phyloP scores from a whole-genome alignment of 2,329 filamentous ascomycete species.

The Colletotrichum somersetense region DNA sequence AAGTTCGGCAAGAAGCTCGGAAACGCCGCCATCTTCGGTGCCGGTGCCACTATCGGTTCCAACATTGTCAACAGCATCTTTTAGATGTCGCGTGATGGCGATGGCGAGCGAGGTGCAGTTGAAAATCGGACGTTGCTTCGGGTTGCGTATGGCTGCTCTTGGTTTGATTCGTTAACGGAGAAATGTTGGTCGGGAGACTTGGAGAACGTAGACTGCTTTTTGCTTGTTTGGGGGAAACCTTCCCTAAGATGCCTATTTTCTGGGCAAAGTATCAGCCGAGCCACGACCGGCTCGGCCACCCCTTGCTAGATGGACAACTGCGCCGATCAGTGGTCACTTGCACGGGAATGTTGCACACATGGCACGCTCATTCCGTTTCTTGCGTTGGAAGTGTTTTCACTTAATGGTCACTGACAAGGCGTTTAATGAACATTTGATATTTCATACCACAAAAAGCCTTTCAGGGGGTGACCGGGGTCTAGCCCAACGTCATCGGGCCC shows the following conservation, averaged over 20 bases:
- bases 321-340: background rate
- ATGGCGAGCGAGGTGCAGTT: background rate
- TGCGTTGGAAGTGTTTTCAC: background rate
- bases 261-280: background rate
- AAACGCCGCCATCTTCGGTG: constrained; percentile 87
- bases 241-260: background rate
- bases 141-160: constrained; percentile 3
- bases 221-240: background rate
- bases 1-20: constrained; percentile 96
- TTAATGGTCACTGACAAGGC: constrained; percentile 13
- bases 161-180: background rate
- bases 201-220: constrained; percentile 5
- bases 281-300: background rate
- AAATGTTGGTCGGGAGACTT: background rate
- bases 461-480: background rate
- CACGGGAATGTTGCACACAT: constrained; percentile 2
- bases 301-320: background rate
- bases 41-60: constrained; percentile 89
- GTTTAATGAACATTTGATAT: constrained; percentile 5
- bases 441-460: background rate
- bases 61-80: constrained; percentile 94
- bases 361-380: constrained; percentile 8
- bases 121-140: background rate
- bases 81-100: constrained; percentile 55
- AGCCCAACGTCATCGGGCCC: background rate